Conservation (phyloP, 148 eudicot genomes). For the Amaranthus palmeri region DNA sequence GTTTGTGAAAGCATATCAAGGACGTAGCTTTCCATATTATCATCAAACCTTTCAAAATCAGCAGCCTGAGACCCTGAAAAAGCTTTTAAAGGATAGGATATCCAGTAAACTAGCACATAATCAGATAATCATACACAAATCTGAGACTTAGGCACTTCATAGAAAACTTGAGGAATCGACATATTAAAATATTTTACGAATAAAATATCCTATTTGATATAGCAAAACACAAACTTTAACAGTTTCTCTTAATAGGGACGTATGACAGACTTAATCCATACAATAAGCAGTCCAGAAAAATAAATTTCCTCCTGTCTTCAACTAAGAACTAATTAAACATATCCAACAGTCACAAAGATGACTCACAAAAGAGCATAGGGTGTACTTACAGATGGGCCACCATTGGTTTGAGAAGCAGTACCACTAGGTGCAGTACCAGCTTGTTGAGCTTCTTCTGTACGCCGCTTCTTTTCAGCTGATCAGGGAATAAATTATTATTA, state of each 20-base stretch:
- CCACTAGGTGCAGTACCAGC: conserved; percentile 41
- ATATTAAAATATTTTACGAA: not conserved
- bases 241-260: no score
- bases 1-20: no score
- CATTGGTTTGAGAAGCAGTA: conserved; percentile 57
- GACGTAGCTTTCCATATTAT: no score
- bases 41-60: no score
- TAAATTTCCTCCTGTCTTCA: not conserved
- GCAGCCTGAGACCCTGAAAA: no score
- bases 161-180: not conserved
- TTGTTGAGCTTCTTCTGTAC: conserved; percentile 47
- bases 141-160: not conserved
- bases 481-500: not conserved
- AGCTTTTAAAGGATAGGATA: not conserved
- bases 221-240: no score
- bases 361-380: not conserved
- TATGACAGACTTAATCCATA: not conserved
- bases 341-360: not conserved
- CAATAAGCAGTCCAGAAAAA: not conserved
- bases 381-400: conserved; percentile 67
- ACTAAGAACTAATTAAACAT: not conserved
- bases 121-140: not conserved
- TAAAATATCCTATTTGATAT: no score
- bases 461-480: conserved; percentile 69
- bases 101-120: not conserved